Evolutionary conservation across 2,329 filamentous ascomycete species (phyloP), one percentile per base, ranked within the genome.

Genomic region (Phialemoniopsis sp.): DNA sequence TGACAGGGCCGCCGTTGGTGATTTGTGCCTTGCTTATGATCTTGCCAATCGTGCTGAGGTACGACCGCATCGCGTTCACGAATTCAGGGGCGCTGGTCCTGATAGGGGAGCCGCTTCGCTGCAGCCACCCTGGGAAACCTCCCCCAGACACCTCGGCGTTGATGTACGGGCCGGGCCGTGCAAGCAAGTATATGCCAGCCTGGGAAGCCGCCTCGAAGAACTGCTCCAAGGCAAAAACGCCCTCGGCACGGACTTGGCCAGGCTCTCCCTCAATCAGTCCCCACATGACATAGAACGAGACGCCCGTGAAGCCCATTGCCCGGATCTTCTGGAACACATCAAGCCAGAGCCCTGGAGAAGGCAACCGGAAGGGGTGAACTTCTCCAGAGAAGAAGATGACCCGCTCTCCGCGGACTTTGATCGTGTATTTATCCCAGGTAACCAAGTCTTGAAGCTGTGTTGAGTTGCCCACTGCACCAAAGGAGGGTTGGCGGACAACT

Each of bases 251-350:
- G 52, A 88, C 89, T 4, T 78, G 67, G 1, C 85, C 87, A 0
- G 71, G 80, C 43, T 83, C 82, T 3, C 85, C 86, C 56, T 93
- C 87, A 0, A 89, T 59, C 3, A 91, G 64, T 4, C 83, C 85
- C 88, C 87, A 94, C 50, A 89, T 76, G 7, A 82, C 70, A 52
- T 91, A 91, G 58, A 90, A 89, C 0, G 85, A 89, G 2, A 90
- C 83, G 33, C 78, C 76, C 50, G 86, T 91, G 63, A 89, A 90
- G 0, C 88, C 88, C 2, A 89, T 63, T 1, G 86, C 82, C 59
- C 85, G 89, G 58, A 91, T 79, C 62, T 94, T 94, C 52, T 93
- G 82, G 50, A 94, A 84, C 3, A 53, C 33, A 32, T 53, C 53
- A 18, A 35, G 16, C 50, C 50, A 73, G 0, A 73, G 54, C 1